Evolutionary conservation across 768 basidiomycete species (phyloP).

Genomic region (Royoungia palumana): DNA sequence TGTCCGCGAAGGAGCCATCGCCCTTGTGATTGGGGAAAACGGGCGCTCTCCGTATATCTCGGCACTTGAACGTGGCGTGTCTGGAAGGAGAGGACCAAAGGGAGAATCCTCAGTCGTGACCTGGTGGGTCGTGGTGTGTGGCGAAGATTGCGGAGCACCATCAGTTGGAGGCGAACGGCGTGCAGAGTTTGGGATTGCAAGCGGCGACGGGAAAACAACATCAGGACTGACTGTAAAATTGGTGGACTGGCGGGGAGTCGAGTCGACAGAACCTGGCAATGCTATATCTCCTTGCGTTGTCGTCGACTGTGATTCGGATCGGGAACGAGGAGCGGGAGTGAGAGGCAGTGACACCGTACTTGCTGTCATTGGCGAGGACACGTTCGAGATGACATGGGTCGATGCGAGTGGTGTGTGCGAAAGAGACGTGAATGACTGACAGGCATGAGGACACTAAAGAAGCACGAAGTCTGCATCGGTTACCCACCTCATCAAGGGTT

Average conservation of each 20-base stretch:
- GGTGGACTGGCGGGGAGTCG: background rate
- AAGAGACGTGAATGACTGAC: conserved; percentile 44
- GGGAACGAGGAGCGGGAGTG: conserved; percentile 13
- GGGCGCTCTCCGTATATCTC: conserved; percentile 27
- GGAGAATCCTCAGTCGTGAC: conserved; percentile 25
- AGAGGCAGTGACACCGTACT: conserved; percentile 14
- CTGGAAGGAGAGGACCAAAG: conserved; percentile 30
- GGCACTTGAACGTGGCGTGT: conserved; percentile 28
- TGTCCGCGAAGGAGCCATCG: conserved; percentile 18
- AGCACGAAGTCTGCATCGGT: background rate
- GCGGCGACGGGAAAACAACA: conserved; percentile 3
- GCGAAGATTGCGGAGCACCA: conserved; percentile 1
- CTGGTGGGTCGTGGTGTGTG: conserved; percentile 18
- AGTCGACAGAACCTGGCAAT: background rate
- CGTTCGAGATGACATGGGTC: conserved; percentile 45
- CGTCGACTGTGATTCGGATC: conserved; percentile 19
- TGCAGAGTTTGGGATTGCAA: conserved; percentile 9
- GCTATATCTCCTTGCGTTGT: conserved; percentile 3
- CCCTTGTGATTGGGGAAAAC: conserved; percentile 26
- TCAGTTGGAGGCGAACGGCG: background rate
- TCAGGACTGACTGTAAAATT: background rate
- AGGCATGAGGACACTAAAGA: background rate
- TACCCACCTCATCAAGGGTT: conserved; percentile 49
- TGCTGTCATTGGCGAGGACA: conserved; percentile 28
- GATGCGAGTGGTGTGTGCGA: conserved; percentile 48